Percentiles rank a stretch among this genome's conserved stretches.
Evolutionary conservation across 352 stramenopile genomes (phyloP).

Genomic region (Globisporangium emineosum): DNA sequence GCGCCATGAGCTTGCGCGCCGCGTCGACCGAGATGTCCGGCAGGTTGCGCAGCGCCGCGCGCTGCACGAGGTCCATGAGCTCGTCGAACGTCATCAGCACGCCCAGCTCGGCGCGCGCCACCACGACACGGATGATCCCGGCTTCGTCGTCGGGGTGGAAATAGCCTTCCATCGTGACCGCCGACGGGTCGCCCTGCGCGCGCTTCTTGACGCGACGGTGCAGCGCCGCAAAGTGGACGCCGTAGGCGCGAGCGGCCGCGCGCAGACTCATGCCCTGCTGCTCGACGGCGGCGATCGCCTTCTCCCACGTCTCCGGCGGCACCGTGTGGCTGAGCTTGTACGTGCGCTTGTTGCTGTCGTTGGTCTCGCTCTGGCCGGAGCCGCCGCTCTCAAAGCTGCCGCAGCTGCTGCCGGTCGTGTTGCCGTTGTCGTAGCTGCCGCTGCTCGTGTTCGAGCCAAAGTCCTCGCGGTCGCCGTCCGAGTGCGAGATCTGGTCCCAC

Average conservation of each 20-base stretch:
- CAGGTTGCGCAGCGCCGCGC: conserved; percentile 48
- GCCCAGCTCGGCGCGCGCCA: conserved; percentile 51
- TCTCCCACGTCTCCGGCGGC: conserved; percentile 52
- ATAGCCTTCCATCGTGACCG: conserved; percentile 24
- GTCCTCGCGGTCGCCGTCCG: conserved; percentile 20
- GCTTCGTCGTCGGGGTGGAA: conserved; percentile 54
- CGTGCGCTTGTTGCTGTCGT: conserved; percentile 23
- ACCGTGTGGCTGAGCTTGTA: conserved; percentile 60
- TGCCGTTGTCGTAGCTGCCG: conserved; percentile 18
- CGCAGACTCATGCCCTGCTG: conserved; percentile 59
- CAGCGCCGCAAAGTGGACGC: conserved; percentile 56
- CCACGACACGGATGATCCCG: conserved; percentile 52
- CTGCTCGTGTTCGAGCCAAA: conserved; percentile 16
- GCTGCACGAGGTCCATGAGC: conserved; percentile 53
- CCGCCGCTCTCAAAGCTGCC: conserved; percentile 19
- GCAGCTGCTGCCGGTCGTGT: conserved; percentile 22
- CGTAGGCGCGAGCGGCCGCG: conserved; percentile 38
- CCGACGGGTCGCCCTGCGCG: conserved; percentile 22
- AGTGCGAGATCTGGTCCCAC: conserved; percentile 16
- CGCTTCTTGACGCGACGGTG: conserved; percentile 60
- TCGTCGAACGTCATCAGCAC: conserved; percentile 72
- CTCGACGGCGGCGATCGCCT: conserved; percentile 53
- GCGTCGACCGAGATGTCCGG: conserved; percentile 56
- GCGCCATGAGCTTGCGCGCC: conserved; percentile 40
- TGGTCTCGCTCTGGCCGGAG: conserved; percentile 10